Percentiles rank a stretch among this genome's conserved stretches.
Evolutionary conservation across 2,329 filamentous ascomycete genomes (phyloP).

Genomic region (Apiospora pterosperma): DNA sequence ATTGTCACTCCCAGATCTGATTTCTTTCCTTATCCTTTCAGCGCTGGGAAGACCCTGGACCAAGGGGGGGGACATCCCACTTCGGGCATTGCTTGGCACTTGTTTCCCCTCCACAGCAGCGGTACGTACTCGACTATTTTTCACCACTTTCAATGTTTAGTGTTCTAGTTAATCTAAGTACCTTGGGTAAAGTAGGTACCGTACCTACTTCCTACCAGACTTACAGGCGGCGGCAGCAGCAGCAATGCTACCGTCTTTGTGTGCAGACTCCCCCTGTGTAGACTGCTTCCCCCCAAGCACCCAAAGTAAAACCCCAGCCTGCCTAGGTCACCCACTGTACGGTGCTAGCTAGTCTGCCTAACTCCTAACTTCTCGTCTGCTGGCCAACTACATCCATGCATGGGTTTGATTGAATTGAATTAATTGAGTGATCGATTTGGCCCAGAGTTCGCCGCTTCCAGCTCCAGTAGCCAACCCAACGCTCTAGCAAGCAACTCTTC

Average conservation of each 20-base stretch:
- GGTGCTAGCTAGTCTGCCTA: not conserved
- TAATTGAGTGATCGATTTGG: not conserved
- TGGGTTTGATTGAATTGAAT: not conserved
- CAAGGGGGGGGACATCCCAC: not conserved
- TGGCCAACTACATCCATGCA: not conserved
- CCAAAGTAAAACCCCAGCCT: no score
- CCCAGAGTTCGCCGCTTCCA: slow-evolving; percentile 1
- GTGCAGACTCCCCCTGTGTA: no score
- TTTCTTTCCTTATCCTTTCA: not conserved
- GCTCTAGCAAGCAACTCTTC: slow-evolving; percentile 1
- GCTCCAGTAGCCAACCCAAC: not conserved
- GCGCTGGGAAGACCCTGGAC: not conserved
- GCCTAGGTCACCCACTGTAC: not conserved
- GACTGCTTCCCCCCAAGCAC: no score
- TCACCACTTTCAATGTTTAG: not conserved
- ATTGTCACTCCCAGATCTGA: not conserved
- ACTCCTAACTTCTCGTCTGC: not conserved
- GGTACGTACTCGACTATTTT: not conserved
- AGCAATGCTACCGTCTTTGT: not conserved
- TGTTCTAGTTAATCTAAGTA: not conserved
- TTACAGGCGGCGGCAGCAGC: no score
- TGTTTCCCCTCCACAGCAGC: not conserved
- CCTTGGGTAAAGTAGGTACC: no score
- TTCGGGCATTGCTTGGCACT: not conserved
- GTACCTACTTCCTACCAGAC: no score